Base-by-base conservation (phyloP, 2,329 filamentous ascomycete species). In the Talaromyces marneffei region DNA sequence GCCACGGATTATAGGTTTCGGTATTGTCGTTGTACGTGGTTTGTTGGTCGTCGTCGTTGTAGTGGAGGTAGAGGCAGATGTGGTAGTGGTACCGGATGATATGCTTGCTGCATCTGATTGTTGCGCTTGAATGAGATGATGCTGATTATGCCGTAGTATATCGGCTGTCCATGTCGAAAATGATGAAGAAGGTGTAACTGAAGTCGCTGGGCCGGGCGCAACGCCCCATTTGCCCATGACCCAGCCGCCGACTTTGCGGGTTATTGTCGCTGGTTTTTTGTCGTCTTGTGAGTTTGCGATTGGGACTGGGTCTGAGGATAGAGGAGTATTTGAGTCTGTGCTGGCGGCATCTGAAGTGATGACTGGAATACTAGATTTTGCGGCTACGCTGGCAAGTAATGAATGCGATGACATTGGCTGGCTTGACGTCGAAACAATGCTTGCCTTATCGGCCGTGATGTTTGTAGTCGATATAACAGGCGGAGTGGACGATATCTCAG, bases 1-100 rank as follows among this genome's bases (percentile, higher is more conserved):
- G 4, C 83, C 75, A 46, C 90, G 12, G 74, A 77, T 85, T 84
- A 48, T 89, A 85, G 1, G 82, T 78, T 0, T 86, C 1, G 81
- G 78, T 69, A 89, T 87, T 67, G 90, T 90, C 71, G 89, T 87
- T 0, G 86, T 87, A 7, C 84, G 82, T 6, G 79, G 74, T 52
- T 85, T 48, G 57, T 18, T 56, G 42, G n/a, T 18, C 12, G 46
- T 55, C 42, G 61, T 62, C 6, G 65, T 63, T 6, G 63, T 64
- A 33, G 62, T 23, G 35, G 46, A 39, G 27, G 39, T 48, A 42
- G 54, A 44, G 44, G 59, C 63, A 50, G 63, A 57, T 4, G 68
- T 54, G 65, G 23, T 5, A 46, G 54, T 56, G 56, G 62, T 33
- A 14, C 63, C 27, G 42, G 60, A 52, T 7, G 48, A 16, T 59